Evolutionary conservation across 306 rosid species (phyloP).

Genomic region (Argentina anserina): DNA sequence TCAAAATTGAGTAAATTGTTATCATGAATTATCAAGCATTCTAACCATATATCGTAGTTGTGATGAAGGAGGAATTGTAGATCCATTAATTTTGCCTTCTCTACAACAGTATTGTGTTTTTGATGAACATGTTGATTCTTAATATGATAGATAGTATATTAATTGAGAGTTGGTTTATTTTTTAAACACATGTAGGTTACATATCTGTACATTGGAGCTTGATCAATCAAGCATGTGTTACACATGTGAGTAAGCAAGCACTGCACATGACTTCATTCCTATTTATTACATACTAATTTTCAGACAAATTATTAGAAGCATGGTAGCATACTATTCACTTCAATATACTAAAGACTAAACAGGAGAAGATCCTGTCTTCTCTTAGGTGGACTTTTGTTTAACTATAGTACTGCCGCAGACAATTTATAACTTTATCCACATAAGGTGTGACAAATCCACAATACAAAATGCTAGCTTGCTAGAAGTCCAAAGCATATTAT

Average conservation of each 20-base stretch:
- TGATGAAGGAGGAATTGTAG: background rate
- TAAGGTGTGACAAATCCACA: background rate
- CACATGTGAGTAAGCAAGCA: constrained; percentile 46
- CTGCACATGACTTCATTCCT: constrained; percentile 39
- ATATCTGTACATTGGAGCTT: constrained; percentile 13
- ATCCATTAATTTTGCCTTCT: background rate
- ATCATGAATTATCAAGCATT: too few relatives aligned
- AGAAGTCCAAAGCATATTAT: background rate
- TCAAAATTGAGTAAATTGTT: background rate
- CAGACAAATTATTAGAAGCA: background rate
- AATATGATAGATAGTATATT: too few relatives aligned
- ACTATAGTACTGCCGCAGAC: background rate
- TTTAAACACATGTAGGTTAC: background rate
- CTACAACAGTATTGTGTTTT: background rate
- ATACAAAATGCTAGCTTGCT: too few relatives aligned
- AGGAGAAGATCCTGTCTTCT: constrained; percentile 7
- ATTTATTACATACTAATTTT: background rate
- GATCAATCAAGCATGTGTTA: constrained; percentile 50
- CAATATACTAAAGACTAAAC: background rate
- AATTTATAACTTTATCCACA: constrained; percentile 7
- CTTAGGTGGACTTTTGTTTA: constrained; percentile 9
- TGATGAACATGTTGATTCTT: too few relatives aligned
- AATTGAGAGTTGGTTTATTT: background rate
- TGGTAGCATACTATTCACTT: background rate
- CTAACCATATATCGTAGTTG: too few relatives aligned